A percentile compares a stretch with the other conserved stretches of the same genome.
Conservation (phyloP, 1,139 yeast genomes). For the Taphrina wiesneri region DNA sequence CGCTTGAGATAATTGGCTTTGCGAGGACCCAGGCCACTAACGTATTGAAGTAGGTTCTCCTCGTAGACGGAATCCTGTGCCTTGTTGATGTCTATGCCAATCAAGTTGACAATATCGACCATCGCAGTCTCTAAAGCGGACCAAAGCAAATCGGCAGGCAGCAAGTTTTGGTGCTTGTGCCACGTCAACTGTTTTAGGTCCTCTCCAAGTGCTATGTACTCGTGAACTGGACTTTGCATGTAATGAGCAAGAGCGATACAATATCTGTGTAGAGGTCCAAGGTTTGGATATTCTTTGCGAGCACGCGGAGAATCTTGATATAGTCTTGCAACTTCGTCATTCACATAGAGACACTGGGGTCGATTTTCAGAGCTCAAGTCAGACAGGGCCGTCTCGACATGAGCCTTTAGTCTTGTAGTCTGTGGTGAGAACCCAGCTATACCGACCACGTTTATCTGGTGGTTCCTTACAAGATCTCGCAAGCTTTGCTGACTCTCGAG, state of each 20-base stretch:
- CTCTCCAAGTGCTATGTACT: conserved; percentile 76
- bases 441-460: conserved; percentile 83
- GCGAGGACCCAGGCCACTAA: conserved; percentile 93
- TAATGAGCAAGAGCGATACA: conserved; percentile 88
- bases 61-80: conserved; percentile 75
- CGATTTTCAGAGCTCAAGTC: conserved; percentile 47
- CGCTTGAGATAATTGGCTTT: conserved; percentile 85
- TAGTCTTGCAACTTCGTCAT: conserved; percentile 89
- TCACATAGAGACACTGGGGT: conserved; percentile 57
- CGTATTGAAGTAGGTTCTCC: conserved; percentile 70
- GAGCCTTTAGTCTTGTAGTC: conserved; percentile 62
- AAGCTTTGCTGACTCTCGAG: conserved; percentile 62
- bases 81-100: conserved; percentile 90
- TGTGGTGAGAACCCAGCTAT: conserved; percentile 83
- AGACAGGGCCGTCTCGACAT: conserved; percentile 50
- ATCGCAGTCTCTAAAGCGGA: conserved; percentile 76
- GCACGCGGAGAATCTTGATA: conserved; percentile 82
- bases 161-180: conserved; percentile 71
- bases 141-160: conserved; percentile 63
- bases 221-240: conserved; percentile 85
- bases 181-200: conserved; percentile 63
- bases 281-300: conserved; percentile 77
- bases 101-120: conserved; percentile 87
- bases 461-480: conserved; percentile 54
- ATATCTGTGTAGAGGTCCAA: conserved; percentile 77